Percentiles rank a stretch among this genome's conserved stretches.
Evolutionary conservation across 116 monocot species (phyloP).

Genomic region (Papilionanthe hybrid): DNA sequence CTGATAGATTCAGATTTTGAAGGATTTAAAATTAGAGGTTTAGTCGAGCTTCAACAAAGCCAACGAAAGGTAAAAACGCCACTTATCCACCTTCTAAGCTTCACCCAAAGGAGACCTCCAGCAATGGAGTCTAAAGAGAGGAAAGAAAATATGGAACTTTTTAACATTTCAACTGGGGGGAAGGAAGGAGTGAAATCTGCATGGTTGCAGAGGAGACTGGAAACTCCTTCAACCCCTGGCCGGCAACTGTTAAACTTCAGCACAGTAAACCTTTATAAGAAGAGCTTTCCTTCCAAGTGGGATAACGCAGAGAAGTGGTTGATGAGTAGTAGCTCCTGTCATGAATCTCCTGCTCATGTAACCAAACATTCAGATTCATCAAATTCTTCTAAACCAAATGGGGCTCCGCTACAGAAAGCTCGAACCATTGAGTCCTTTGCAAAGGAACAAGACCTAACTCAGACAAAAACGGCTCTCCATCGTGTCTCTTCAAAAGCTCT

Average conservation of each 20-base stretch:
- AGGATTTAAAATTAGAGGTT: too few species aligned
- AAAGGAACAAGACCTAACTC: conserved; percentile 21
- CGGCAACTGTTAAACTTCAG: conserved; percentile 32
- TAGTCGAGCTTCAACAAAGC: too few species aligned
- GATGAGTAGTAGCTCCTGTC: conserved; percentile 22
- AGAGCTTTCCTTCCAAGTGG: conserved; percentile 52
- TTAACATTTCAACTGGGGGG: conserved; percentile 4
- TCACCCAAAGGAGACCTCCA: too few species aligned
- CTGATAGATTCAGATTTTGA: too few species aligned
- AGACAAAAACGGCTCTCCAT: conserved; percentile 26
- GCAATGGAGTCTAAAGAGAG: not conserved
- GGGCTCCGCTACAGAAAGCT: conserved; percentile 19
- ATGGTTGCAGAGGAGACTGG: conserved; percentile 21
- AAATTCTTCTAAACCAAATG: conserved; percentile 21
- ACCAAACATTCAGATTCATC: conserved; percentile 15
- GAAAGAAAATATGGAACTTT: not conserved
- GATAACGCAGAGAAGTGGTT: conserved; percentile 60
- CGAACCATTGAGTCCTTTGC: conserved; percentile 16
- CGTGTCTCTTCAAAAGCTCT: conserved; percentile 39
- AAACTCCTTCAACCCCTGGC: conserved; percentile 41
- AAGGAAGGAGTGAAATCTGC: not conserved
- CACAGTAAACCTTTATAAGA: conserved; percentile 23
- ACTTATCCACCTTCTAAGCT: too few species aligned
- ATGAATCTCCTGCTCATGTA: conserved; percentile 27
- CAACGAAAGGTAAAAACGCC: too few species aligned